A percentile compares a stretch with the other conserved stretches of the same genome.
These are phyloP conservation scores for Blastomyces emzantsi DNA, from an alignment of 2,329 filamentous ascomycete genomes.

Conservation along the genomic window DNA sequence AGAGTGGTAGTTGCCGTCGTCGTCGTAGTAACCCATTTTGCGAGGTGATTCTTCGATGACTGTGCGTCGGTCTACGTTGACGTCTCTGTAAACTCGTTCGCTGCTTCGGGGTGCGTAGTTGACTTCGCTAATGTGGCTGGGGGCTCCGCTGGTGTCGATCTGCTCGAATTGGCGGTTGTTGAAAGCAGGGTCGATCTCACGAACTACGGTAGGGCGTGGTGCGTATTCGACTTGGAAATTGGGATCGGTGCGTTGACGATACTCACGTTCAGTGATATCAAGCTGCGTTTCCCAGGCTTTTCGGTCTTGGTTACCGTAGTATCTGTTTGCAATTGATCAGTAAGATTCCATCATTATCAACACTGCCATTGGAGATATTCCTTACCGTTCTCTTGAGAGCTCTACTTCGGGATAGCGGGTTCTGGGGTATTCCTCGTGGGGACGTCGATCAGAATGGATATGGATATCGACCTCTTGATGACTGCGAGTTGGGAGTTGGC, in stretches of 20 bases:
- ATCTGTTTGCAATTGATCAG: slow-evolving; percentile 16
- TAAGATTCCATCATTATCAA: background rate
- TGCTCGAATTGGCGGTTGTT: slow-evolving; percentile 19
- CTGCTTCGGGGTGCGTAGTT: slow-evolving; percentile 14
- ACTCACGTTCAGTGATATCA: slow-evolving; percentile 51
- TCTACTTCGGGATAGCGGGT: slow-evolving; percentile 42
- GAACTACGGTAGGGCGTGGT: slow-evolving; percentile 28
- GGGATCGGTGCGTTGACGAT: slow-evolving; percentile 53
- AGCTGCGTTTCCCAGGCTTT: slow-evolving; percentile 41
- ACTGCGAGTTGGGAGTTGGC: slow-evolving; percentile 58
- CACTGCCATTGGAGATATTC: background rate
- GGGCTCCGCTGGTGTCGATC: slow-evolving; percentile 14
- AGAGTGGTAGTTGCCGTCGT: slow-evolving; percentile 66
- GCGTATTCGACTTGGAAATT: slow-evolving; percentile 42
- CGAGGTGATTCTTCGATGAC: slow-evolving; percentile 45
- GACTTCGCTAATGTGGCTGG: slow-evolving; percentile 18
- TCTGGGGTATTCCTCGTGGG: slow-evolving; percentile 29
- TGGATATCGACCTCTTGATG: slow-evolving; percentile 72
- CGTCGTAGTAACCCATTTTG: slow-evolving; percentile 75
- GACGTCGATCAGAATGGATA: slow-evolving; percentile 44
- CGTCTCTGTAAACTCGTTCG: slow-evolving; percentile 31
- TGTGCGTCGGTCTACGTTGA: slow-evolving; percentile 43
- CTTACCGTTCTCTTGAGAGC: slow-evolving; percentile 43
- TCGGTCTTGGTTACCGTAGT: slow-evolving; percentile 27
- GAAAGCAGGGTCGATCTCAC: slow-evolving; percentile 23